Conservation (phyloP, 768 basidiomycete genomes). For the Mycena amicta region DNA sequence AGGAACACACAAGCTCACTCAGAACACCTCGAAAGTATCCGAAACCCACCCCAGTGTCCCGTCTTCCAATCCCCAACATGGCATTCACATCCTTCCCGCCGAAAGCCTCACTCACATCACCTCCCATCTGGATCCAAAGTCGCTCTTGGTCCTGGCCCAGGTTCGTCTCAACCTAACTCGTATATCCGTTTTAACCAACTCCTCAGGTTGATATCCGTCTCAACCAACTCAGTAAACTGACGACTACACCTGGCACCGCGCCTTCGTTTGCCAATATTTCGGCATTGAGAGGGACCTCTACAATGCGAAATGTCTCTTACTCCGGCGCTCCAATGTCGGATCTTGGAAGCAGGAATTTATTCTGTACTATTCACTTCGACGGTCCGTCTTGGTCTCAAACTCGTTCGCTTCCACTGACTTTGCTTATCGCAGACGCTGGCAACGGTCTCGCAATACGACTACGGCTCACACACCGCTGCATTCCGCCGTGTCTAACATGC, state of each 20-base stretch:
- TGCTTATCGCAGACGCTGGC: conserved; percentile 61
- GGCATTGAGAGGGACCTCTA: conserved; percentile 63
- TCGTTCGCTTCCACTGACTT: not conserved
- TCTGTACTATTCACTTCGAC: conserved; percentile 52
- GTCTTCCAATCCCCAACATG: conserved; percentile 49
- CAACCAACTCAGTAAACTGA: conserved; percentile 68
- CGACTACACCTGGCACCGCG: conserved; percentile 80
- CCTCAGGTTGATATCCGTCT: too few relatives aligned
- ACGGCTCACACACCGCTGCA: conserved; percentile 67
- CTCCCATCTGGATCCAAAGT: conserved; percentile 65
- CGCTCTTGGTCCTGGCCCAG: conserved; percentile 58
- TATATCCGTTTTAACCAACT: too few relatives aligned
- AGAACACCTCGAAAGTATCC: conserved; percentile 40
- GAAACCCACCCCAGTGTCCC: conserved; percentile 35
- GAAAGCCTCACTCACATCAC: conserved; percentile 81
- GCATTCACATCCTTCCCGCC: conserved; percentile 47
- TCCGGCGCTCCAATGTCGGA: conserved; percentile 56
- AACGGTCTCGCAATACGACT: conserved; percentile 58
- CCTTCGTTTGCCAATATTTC: conserved; percentile 69
- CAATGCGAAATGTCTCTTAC: conserved; percentile 46
- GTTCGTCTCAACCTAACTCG: conserved; percentile 51
- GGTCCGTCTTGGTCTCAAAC: conserved; percentile 40
- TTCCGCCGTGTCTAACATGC: conserved; percentile 57
- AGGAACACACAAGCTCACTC: conserved; percentile 46
- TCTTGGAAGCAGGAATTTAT: conserved; percentile 77